Evolutionary conservation across 345 rosid genomes (phyloP), one percentile per base, ranked within the genome.

Genomic region (Syzygium oleosum): DNA sequence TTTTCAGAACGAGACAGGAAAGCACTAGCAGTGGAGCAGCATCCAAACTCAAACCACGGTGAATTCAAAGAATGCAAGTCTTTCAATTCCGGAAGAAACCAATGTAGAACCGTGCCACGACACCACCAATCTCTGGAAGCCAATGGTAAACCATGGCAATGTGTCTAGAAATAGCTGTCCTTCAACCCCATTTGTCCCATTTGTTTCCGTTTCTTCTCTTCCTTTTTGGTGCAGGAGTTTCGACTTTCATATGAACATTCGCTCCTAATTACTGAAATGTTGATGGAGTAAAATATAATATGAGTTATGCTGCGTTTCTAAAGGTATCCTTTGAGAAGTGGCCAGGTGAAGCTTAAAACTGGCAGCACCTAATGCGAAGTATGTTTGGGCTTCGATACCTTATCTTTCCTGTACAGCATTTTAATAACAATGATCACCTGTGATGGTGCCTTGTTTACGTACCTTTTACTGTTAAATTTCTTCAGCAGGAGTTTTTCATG

Each of bases 161-260:
- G 2, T 23, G 61, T 12, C n/a, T 0, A 0, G 23, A 56, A 9
- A 0, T 56, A 56, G n/a, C n/a, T 0, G 13, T 0, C 0, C 2
- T 56, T 56, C 61, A 56, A 56, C 1, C 13, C 13, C 0, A n/a
- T n/a, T n/a, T n/a, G n/a, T n/a, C n/a, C n/a, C n/a, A n/a, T n/a
- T n/a, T n/a, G n/a, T n/a, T n/a, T 23, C n/a, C n/a, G 23, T 0
- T 56, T 56, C 13, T 56, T 11, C n/a, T 23, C 61, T 9, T 2
- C 9, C 0, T 7, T 55, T 58, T 23, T 22, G 27, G 2, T 23
- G 13, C 12, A 2, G 0, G 14, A 58, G n/a, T 5, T 1, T 58
- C 6, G 2, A 10, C n/a, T 23, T 23, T 11, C n/a, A 56, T 56
- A 0, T 22, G 13, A 23, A 56, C 13, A 55, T 55, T 19, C 11